These are phyloP conservation scores for Elsinoe perseae DNA, from an alignment of 2,329 filamentous ascomycete genomes.

Conservation along the genomic window DNA sequence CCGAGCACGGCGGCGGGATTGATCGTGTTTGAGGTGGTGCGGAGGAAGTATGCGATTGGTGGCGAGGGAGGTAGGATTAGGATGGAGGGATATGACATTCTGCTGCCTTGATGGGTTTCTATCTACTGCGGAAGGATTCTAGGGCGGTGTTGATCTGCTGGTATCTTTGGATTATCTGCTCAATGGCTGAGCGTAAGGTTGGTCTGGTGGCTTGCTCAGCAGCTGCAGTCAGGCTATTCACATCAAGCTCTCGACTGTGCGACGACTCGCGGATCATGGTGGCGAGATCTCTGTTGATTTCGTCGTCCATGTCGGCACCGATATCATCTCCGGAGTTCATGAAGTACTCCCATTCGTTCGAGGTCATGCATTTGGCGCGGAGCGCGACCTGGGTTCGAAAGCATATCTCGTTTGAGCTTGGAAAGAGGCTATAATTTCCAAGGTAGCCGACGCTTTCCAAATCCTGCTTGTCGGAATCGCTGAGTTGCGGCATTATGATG, in stretches of 20 bases:
- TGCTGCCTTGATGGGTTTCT: slow-evolving; percentile 42
- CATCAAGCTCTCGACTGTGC: not conserved
- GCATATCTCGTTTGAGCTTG: slow-evolving; percentile 30
- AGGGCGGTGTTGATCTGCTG: slow-evolving; percentile 14
- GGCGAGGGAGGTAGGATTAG: slow-evolving; percentile 57
- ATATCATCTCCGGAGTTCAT: slow-evolving; percentile 29
- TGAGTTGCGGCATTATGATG: slow-evolving; percentile 34
- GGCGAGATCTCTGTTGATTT: slow-evolving; percentile 18
- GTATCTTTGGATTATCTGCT: not conserved
- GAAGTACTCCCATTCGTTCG: slow-evolving; percentile 33
- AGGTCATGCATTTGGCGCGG: slow-evolving; percentile 31
- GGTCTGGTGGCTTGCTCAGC: not conserved
- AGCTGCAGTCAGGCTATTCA: not conserved
- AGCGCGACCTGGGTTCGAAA: slow-evolving; percentile 41
- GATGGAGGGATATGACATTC: slow-evolving; percentile 63
- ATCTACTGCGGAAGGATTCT: not conserved
- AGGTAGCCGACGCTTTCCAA: slow-evolving; percentile 39
- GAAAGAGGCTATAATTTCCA: slow-evolving; percentile 30
- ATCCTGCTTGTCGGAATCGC: slow-evolving; percentile 26
- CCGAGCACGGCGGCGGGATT: slow-evolving; percentile 69
- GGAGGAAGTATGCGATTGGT: slow-evolving; percentile 61
- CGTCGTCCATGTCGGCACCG: slow-evolving; percentile 23
- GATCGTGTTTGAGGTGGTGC: slow-evolving; percentile 70
- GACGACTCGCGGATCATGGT: not conserved
- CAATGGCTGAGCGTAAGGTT: not conserved